Base-by-base conservation (phyloP, 2,329 filamentous ascomycete genomes). In the Aspergillus felis region DNA sequence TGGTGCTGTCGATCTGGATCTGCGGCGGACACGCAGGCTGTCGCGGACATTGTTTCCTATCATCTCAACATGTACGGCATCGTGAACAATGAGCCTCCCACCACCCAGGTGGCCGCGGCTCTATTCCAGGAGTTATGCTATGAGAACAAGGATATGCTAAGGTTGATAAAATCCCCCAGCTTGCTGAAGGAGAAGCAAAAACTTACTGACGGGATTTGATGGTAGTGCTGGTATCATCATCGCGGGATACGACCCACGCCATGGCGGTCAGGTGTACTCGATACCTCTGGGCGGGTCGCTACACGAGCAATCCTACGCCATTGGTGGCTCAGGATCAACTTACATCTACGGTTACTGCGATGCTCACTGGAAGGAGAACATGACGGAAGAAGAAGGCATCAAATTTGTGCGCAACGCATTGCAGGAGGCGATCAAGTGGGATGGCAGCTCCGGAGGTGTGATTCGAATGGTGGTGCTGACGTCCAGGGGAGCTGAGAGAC, bases 331-430 rank as follows among this genome's bases (percentile, higher is more conserved):
- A 22, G 94, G 94, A 46, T 97, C 93, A 67, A 97, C 94, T 61
- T 99, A 99, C 82, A 99, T 99, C 77, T 99, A 97, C 82, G 94
- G 94, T 68, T 97, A 96, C 83, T 97, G 92, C 74, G 93, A 99
- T 74, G 88, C 91, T 57, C 86, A 99, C 82, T 99, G 94, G 94
- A 87, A 83, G 75, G 94, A 97, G 78, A 86, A 86, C 64, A 97
- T 99, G 92, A 91, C 89, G 54, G 91, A 97, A 81, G 83, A 86
- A 55, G 92, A 96, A 61, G 94, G 94, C 1, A 87, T 99, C 64
- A 78, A 87, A 44, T 99, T 99, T 70, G 94, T 99, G 74, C 97
- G 96, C 81, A 89, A 87, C 50, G 88, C 94, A 32, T 81, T 99
- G 72, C 82, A 86, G 70, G 93, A 99, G 82, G 94, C 94, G 17